Evolutionary conservation across 768 basidiomycete species (phyloP), one percentile per base, ranked within the genome.

Genomic region (Exidia glandulosa): DNA sequence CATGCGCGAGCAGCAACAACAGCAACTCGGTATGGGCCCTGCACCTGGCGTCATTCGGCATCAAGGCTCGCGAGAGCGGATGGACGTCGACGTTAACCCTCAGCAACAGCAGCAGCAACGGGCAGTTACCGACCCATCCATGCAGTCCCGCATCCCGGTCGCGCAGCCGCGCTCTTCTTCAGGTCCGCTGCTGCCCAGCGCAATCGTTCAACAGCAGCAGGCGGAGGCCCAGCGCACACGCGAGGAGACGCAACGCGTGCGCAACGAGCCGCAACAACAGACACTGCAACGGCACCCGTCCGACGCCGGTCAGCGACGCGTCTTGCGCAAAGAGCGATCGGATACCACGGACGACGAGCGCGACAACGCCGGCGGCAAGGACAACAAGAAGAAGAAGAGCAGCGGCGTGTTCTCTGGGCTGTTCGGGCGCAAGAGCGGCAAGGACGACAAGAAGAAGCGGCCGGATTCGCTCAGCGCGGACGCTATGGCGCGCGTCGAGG

Each of bases 351-450:
- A 76, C 56, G 79, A 79, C 33, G 79, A 79, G 27, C 70, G 73
- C 30, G 64, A 64, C 14, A 81, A 25, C 50, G 9, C 9, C 14
- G 81, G 79, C 61, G 84, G 86, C 74, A 81, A n/a, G n/a, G n/a
- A 80, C 65, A 86, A 85, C 73, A 85, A 81, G 63, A 73, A 63
- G n/a, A n/a, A n/a, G 62, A 69, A 68, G 57, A 65, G 63, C 30
- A 63, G 71, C 30, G 75, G 78, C 27, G 70, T 79, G 62, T 71
- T 96, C 63, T 79, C 84, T 14, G 78, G 85, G 0, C 66, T 97
- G 56, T 95, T 95, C 69, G 79, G 79, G 19, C 75, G 87, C 65
- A 85, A 83, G 72, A 93, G 87, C 71, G 83, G 88, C 66, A 89
- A 81, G 69, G 63, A 62, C 60, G 77, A 83, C 57, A 85, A 85